phyloP scores from a whole-genome alignment of 1,139 yeast species.

The Geotrichum phurueaensis region DNA sequence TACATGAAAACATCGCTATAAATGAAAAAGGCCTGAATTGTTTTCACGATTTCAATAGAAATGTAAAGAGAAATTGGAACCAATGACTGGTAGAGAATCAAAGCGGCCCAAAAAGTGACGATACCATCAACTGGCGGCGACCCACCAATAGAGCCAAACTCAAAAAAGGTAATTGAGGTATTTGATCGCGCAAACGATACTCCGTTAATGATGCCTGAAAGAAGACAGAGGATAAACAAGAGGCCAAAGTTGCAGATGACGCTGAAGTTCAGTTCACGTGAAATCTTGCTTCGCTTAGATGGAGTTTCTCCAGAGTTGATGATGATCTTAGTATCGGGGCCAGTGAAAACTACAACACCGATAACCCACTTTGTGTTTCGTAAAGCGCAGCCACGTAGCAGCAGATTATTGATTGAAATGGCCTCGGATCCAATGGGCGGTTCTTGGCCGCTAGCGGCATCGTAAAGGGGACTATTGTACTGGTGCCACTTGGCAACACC shows the following conservation, averaged over 20 bases:
- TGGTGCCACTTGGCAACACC: conserved; percentile 67
- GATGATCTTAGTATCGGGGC: conserved; percentile 88
- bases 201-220: conserved; percentile 81
- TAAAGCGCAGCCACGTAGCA: conserved; percentile 84
- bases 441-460: conserved; percentile 19
- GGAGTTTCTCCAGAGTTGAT: conserved; percentile 91
- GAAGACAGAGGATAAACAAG: conserved; percentile 70
- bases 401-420: conserved; percentile 67
- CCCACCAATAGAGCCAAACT: conserved; percentile 56
- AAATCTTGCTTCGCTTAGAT: conserved; percentile 74
- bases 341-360: conserved; percentile 87
- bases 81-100: conserved; percentile 80
- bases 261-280: conserved; percentile 76
- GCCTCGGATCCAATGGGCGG: conserved; percentile 48
- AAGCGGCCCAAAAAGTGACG: conserved; percentile 79
- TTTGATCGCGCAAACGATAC: conserved; percentile 50
- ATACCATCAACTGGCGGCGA: conserved; percentile 75
- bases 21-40: conserved; percentile 86
- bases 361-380: conserved; percentile 39
- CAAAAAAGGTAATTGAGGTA: conserved; percentile 64
- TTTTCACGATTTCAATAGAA: conserved; percentile 87
- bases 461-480: conserved; percentile 20
- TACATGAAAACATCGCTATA: conserved; percentile 83
- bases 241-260: conserved; percentile 73
- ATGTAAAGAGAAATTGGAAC: conserved; percentile 91